Base-by-base conservation (phyloP, 2,329 filamentous ascomycete species). In the Aureobasidium sp. region DNA sequence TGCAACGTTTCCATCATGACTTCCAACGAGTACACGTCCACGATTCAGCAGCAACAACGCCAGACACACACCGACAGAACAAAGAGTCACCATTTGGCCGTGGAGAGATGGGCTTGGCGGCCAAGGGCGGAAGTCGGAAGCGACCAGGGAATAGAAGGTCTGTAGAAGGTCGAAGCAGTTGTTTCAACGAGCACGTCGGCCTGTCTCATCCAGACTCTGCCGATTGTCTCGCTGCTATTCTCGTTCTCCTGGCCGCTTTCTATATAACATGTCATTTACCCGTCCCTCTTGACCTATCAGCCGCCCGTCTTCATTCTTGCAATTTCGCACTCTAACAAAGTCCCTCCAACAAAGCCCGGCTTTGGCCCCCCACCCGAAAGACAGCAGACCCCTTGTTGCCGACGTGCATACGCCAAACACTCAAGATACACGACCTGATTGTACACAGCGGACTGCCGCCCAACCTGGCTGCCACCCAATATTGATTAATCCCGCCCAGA, bases 1-100 rank as follows among this genome's bases (percentile, higher is more conserved):
- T 25, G 7, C 23, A 21, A 13, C 23, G 15, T 21, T 10, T 8
- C 21, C 6, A 21, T 43, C 40, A 43, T n/a, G n/a, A 25, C 10
- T 25, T n/a, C n/a, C 40, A 15, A 43, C 40, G 21, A 43, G 21
- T 43, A 17, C 21, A 43, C 15, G 11, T 25, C 7, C 33, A n/a
- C 21, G 31, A 38, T 37, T 51, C 49, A 53, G 21, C 17, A 19
- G 5, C 9, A 40, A 53, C 35, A 53, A 27, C 7, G 9, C 23
- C 13, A 51, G 43, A 40, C 49, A 53, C 49, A 53, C 49, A 40
- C 49, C 49, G 49, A 53, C 49, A 53, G 21, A 53, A 38, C 49
- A 53, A 53, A 53, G 49, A 40, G 21, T 3, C 13, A n/a, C 8
- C 7, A n/a, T 35, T 40, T 23, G 19, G 49, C 49, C 17, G 49